Evolutionary conservation across 768 basidiomycete species (phyloP), one percentile per base, ranked within the genome.

Genomic region (Naematelia encephala): DNA sequence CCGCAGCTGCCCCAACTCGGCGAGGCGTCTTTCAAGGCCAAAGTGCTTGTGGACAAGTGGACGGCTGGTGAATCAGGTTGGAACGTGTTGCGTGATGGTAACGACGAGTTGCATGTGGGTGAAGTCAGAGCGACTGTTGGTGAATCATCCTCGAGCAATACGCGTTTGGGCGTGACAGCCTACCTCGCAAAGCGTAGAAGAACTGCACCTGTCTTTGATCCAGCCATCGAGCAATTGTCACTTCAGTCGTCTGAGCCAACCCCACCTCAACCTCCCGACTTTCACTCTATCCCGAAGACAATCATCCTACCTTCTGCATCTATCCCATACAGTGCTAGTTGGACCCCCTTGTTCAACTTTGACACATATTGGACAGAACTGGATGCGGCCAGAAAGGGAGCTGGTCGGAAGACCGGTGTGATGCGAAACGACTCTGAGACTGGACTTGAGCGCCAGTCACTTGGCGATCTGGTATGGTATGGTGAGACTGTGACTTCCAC

Each of bases 401-500:
- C 27, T 23, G 67, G 72, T 11, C 60, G 66, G 51, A 49, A 61
- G 30, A 59, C 60, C 14, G 62, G 66, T 0, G 55, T 59, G 5
- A 3, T 64, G 63, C 43, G 63, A 0, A 61, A 63, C 44, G 57
- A 44, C 14, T 28, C 44, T 22, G 42, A 27, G 5, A 50, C 63
- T n/a, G 70, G 67, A 4, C 46, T 58, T 1, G 57, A 60, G 8
- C 8, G 28, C 29, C 68, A 67, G 59, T 82, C 84, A 1, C 74
- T 88, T 3, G 92, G 92, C 0, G 90, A 93, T 60, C 82, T 84
- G 34, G 72, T 97, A 26, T 65, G 93, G 8, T 97, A 97, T 63
- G 87, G 88, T 28, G 90, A 96, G 75, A 85, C 85, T 0, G 88
- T 99, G 11, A 91, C 91, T 1, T 92, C 90, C 65, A 98, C 94